Evolutionary conservation across 148 eudicot species (phyloP).

Genomic region (Arctostaphylos glauca): DNA sequence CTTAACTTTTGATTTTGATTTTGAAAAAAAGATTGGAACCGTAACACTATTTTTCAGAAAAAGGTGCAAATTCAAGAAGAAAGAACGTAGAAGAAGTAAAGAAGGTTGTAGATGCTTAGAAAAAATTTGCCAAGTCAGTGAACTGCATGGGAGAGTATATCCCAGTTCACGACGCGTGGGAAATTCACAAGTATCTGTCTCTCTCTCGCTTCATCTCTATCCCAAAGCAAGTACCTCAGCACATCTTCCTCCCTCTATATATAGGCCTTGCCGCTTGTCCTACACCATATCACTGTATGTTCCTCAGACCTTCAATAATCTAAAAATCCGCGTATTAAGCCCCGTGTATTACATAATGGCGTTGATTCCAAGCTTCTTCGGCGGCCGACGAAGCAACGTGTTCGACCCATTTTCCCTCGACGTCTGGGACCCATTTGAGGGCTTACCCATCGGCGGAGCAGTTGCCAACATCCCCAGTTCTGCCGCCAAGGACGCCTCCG

Average conservation of each 20-base stretch:
- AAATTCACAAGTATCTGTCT: neutral
- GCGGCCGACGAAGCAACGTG: neutral
- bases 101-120: neutral
- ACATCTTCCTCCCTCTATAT: neutral
- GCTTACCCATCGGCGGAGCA: neutral
- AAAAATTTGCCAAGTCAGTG: neutral
- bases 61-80: neutral
- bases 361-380: conserved; percentile 13
- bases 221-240: neutral
- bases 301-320: neutral
- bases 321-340: neutral
- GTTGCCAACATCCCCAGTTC: neutral
- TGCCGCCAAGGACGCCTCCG: neutral
- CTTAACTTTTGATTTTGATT: no score
- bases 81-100: neutral
- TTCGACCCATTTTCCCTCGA: conserved; percentile 7
- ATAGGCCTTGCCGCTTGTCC: neutral
- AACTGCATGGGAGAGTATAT: neutral
- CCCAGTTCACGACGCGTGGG: neutral
- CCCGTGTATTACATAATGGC: neutral
- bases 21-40: no score
- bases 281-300: neutral
- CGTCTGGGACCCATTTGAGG: conserved; percentile 11
- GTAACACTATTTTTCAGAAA: no score
- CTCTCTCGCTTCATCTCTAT: neutral